Base-by-base conservation (phyloP, 1,284 basidiomycete species). In the Cutaneotrichosporon sp. region DNA sequence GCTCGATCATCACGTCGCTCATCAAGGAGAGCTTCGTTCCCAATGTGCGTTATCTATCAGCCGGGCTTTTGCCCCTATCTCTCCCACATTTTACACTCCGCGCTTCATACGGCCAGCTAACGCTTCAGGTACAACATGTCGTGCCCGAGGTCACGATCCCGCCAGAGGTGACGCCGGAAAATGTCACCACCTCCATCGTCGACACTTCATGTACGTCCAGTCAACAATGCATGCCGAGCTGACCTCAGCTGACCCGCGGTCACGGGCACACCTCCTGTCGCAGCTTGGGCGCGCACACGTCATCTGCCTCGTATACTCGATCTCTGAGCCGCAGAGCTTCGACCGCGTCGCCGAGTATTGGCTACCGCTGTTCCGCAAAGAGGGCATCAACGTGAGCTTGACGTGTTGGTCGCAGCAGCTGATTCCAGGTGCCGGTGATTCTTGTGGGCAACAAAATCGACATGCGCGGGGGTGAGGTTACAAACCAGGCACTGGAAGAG, bases 361-460 rank as follows among this genome's bases (percentile, higher is more conserved):
- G 96, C 84, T 99, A 61, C 96, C 96, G n/a, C 89, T 92, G 73
- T 97, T 99, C 81, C 87, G 94, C 52, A 90, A 95, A 70, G 85
- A 97, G 32, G 96, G 96, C 65, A 91, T 97, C 74, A 96, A 97
- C 83, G 92, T 92, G 77, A 69, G 82, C 81, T 52, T 60, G 59
- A n/a, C 31, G 62, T n/a, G n/a, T 26, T 26, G 26, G 26, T 26
- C 26, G 18, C 38, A 53, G 32, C 18, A n/a, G 42, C 42, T 46
- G 7, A 61, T 42, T 4, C 21, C 77, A 96, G 90, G 89, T 97
- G 10, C 96, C 97, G 18, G 95, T 98, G 58, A 96, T 99, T 67
- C 85, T 99, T 22, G 93, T 98, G 36, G 96, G 96, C 61, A 99
- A 98, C 84, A 99, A 99, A 84, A 97, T 99, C 64, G 96, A 99